These are phyloP conservation scores for Claviceps citrina DNA, from an alignment of 2,329 filamentous ascomycete species.

Conservation along the genomic window DNA sequence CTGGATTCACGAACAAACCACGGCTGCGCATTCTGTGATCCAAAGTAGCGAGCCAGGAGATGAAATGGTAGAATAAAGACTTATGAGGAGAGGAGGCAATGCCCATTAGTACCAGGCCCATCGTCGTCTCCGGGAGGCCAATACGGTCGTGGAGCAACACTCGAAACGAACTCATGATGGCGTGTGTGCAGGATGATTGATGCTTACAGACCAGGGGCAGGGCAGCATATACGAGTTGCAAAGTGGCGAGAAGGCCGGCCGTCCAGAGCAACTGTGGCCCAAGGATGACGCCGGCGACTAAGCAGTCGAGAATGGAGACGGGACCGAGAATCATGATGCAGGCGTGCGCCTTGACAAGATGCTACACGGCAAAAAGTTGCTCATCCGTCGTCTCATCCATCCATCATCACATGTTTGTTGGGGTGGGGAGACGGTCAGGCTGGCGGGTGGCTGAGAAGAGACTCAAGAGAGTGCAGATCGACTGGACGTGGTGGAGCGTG, in stretches of 20 bases:
- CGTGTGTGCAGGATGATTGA: background rate
- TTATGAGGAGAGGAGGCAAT: background rate
- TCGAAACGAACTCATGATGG: background rate
- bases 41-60: constrained; percentile 5
- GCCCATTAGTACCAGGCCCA: background rate
- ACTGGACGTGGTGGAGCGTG: too few species aligned
- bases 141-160: background rate
- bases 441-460: too few species aligned
- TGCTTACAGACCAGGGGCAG: constrained; percentile 37
- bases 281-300: constrained; percentile 56
- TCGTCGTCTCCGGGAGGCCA: background rate
- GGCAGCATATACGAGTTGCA: constrained; percentile 48
- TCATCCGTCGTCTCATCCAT: too few species aligned
- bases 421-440: too few species aligned
- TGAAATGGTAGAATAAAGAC: constrained; percentile 5
- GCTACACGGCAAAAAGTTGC: too few species aligned
- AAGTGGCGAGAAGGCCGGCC: constrained; percentile 45
- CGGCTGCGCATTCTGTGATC: constrained; percentile 20
- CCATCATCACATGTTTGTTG: background rate
- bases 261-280: constrained; percentile 55
- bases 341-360: background rate
- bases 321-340: constrained; percentile 53
- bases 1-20: constrained; percentile 56
- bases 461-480: too few species aligned
- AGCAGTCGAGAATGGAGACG: constrained; percentile 61